Evolutionary conservation across 768 basidiomycete species (phyloP), one percentile per base, ranked within the genome.

Genomic region (Amanita rubescens): DNA sequence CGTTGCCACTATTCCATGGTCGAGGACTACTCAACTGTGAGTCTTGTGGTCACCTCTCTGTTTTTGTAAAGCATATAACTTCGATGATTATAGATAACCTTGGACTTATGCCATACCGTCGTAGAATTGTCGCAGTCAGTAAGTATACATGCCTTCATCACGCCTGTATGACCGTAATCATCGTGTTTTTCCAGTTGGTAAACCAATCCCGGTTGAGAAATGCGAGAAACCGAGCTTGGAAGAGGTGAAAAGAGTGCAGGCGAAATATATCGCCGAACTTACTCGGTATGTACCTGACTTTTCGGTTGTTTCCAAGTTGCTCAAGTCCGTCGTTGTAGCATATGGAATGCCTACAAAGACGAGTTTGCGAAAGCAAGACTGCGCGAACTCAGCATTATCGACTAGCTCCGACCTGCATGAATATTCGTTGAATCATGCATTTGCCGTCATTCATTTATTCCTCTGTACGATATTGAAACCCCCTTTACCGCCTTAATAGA

Each of bases 271-370:
- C 55, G 87, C 87, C 41, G 94, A 99, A 67, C 74, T 98, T 33
- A 85, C 88, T 60, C 75, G 92, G 94, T 93, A 49, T 51, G 85
- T 69, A 11, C 42, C 51, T 22, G 17, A 34, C 32, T 46, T 49
- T 43, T 39, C 27, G 32, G 27, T 39, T 33, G 10, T 20, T 20
- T 51, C 37, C 54, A 9, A 49, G 34, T 19, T 42, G 14, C 8
- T 46, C 50, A 7, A 30, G 35, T 14, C 24, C 11, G 17, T 19
- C 17, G 4, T 30, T 44, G 20, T 24, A 96, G 94, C 47, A 95
- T 97, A 58, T 98, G 94, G 94, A 80, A 98, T 64, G 84, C 85
- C 6, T 95, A 97, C 73, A 98, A 98, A 69, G 88, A 97, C 63
- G 78, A 85, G 51, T 96, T 94, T 62, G 94, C 94, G 30, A 85